Evolutionary conservation across 2,329 filamentous ascomycete genomes (phyloP).

Genomic region (Colletotrichum sp.): DNA sequence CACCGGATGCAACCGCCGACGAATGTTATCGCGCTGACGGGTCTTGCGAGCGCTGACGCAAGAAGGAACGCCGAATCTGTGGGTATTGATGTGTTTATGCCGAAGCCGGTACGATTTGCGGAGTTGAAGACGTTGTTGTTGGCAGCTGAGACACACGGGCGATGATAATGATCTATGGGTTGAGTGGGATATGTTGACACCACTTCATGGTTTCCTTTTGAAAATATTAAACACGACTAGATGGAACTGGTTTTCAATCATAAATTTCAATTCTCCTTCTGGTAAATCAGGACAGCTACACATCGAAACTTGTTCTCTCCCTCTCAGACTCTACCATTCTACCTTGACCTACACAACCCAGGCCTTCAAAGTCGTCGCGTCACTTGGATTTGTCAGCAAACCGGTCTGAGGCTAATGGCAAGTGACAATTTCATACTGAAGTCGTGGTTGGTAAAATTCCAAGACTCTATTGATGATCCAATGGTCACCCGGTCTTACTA

Average conservation of each 20-base stretch:
- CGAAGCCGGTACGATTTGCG: slow-evolving; percentile 53
- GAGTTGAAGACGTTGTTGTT: slow-evolving; percentile 43
- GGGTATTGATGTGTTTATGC: slow-evolving; percentile 56
- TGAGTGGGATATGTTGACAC: not conserved
- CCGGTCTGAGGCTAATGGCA: no score
- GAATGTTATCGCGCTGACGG: slow-evolving; percentile 56
- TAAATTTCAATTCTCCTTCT: not conserved
- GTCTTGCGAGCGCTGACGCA: slow-evolving; percentile 53
- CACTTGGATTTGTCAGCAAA: no score
- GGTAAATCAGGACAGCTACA: not conserved
- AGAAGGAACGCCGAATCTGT: slow-evolving; percentile 52
- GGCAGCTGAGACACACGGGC: not conserved
- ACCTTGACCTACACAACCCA: not conserved
- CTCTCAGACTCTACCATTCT: accelerated
- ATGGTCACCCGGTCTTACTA: not conserved
- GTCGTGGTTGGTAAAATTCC: no score
- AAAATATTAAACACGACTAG: not conserved
- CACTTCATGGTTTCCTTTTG: not conserved
- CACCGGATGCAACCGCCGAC: slow-evolving; percentile 43
- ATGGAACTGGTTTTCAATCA: not conserved
- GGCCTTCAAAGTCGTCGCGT: no score
- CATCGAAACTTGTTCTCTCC: not conserved
- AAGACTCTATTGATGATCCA: not conserved
- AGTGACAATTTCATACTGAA: no score
- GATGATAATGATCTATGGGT: not conserved